Evolutionary conservation across 2,329 filamentous ascomycete genomes (phyloP), one percentile per base, ranked within the genome.

Genomic region (Alternaria alternata): DNA sequence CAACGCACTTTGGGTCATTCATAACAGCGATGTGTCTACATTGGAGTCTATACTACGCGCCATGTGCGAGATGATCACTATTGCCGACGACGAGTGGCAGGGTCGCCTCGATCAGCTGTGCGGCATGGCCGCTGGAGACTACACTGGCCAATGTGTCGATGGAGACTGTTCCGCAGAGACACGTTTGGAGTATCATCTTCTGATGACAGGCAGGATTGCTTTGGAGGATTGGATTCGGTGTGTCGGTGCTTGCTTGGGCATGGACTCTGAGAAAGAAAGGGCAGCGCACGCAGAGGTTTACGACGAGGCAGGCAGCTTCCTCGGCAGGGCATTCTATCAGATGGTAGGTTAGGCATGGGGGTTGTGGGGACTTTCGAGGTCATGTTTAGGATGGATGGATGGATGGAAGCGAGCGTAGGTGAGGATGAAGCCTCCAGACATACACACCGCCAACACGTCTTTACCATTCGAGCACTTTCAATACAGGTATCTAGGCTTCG

Each of bases 141-240:
- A 42, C 18, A 36, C 16, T 12, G 56, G 28, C 2, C 26, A 26
- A 30, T 48, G 32, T 18, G 70, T 72, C n/a, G 62, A 69, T 48
- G 54, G 47, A 38, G 36, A 5, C 5, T 66, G 63, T 56, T 47
- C 46, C 3, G 44, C 71, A 4, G 70, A 69, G 42, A 56, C 57
- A 11, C 55, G 59, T 46, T 14, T 72, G 12, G 72, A 75, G 58
- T 20, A 51, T 11, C 69, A 53, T 51, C 46, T 72, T 56, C 43
- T 74, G 6, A 63, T 57, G 28, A 43, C 44, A 9, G 69, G 66
- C 8, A 49, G 22, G 4, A 54, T 3, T 46, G 61, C 64, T 49
- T 16, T 68, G 52, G 55, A 56, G 12, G 48, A 20, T 30, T 75
- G 68, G 68, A 47, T 62, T 5, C 53, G n/a, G 32, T 44, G 3